These are phyloP conservation scores for Ustilago loliicola DNA, from an alignment of 1,284 basidiomycete species.

Conservation along the genomic window DNA sequence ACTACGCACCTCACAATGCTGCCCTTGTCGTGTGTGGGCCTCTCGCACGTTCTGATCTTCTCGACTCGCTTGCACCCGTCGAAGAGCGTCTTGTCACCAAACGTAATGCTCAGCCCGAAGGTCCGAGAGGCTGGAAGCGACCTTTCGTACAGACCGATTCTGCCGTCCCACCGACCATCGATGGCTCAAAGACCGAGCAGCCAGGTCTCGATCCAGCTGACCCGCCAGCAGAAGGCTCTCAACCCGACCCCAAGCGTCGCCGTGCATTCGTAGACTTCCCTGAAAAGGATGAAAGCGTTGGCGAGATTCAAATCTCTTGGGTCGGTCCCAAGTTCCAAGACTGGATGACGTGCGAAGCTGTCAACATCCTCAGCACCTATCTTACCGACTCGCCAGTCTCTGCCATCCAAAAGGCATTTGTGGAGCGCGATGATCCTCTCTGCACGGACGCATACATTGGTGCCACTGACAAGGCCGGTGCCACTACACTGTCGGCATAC, in stretches of 20 bases:
- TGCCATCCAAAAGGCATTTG: slow-evolving; percentile 90
- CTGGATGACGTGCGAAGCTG: slow-evolving; percentile 83
- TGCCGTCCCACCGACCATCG: slow-evolving; percentile 75
- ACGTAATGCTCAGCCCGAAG: slow-evolving; percentile 74
- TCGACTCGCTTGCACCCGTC: slow-evolving; percentile 76
- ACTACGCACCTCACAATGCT: slow-evolving; percentile 96
- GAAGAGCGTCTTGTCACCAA: slow-evolving; percentile 62
- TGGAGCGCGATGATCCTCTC: slow-evolving; percentile 90
- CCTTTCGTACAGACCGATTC: slow-evolving; percentile 93
- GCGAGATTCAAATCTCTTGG: slow-evolving; percentile 85
- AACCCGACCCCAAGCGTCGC: slow-evolving; percentile 53
- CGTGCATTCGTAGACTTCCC: slow-evolving; percentile 88
- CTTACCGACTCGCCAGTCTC: slow-evolving; percentile 86
- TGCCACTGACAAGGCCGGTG: slow-evolving; percentile 78
- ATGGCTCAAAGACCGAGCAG: slow-evolving; percentile 50
- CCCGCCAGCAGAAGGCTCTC: slow-evolving; percentile 40
- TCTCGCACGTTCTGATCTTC: slow-evolving; percentile 74
- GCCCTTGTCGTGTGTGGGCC: slow-evolving; percentile 85
- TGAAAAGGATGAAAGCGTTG: slow-evolving; percentile 95
- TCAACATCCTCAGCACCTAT: slow-evolving; percentile 85
- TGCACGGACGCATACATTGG: slow-evolving; percentile 87
- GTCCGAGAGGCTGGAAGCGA: slow-evolving; percentile 87
- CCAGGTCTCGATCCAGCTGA: slow-evolving; percentile 63
- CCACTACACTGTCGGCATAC: slow-evolving; percentile 81
- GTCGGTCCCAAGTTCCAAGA: slow-evolving; percentile 82